These are phyloP conservation scores for Gracilaria vermiculophylla DNA, from an alignment of 23 red algal species.

Conservation along the genomic window DNA sequence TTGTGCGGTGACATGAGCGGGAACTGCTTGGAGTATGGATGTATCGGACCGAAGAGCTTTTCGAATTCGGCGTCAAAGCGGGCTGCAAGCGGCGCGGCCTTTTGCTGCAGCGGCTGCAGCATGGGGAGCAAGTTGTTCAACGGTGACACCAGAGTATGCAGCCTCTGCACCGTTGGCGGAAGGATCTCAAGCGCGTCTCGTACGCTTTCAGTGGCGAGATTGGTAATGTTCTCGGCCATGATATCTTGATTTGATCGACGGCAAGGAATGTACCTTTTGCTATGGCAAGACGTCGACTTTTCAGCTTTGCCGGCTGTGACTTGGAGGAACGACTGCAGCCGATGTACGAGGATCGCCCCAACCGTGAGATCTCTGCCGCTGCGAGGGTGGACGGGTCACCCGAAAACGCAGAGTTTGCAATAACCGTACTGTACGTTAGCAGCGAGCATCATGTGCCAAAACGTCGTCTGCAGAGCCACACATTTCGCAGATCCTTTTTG, in stretches of 20 bases:
- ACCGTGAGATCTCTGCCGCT: too few relatives aligned
- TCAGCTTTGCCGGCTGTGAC: too few relatives aligned
- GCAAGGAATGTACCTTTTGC: background rate
- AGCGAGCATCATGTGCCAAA: too few relatives aligned
- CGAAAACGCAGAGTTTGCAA: too few relatives aligned
- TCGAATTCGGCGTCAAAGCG: conserved; percentile 30
- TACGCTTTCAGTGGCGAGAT: background rate
- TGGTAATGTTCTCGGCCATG: background rate
- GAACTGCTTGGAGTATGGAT: conserved; percentile 42
- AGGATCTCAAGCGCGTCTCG: background rate
- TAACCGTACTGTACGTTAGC: too few relatives aligned
- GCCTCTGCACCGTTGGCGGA: background rate
- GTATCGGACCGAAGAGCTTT: conserved; percentile 29
- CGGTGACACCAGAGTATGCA: background rate
- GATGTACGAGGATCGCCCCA: too few relatives aligned
- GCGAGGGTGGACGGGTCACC: too few relatives aligned
- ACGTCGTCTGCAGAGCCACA: background rate
- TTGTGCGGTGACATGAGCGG: conserved; percentile 53
- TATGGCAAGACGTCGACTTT: background rate
- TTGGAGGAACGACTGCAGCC: too few relatives aligned
- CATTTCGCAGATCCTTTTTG: background rate
- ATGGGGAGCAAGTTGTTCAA: background rate
- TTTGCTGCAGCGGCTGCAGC: background rate
- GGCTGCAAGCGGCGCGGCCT: background rate
- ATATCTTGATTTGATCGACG: background rate